Base-by-base conservation (phyloP, 2,329 filamentous ascomycete species). In the Clarireedia paspali region DNA sequence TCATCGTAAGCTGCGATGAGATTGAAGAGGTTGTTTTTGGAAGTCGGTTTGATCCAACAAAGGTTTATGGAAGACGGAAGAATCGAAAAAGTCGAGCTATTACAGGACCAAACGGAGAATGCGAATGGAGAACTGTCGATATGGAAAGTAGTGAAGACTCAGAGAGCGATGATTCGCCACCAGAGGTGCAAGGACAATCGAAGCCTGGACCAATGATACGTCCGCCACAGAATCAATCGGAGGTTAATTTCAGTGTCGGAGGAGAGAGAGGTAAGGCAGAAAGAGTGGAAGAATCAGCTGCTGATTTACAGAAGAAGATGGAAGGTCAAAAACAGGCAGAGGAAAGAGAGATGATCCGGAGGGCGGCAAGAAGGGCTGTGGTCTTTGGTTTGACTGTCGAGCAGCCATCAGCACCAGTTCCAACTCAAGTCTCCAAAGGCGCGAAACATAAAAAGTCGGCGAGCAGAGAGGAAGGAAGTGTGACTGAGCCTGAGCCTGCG, bases 181-280 rank as follows among this genome's bases (percentile, higher is more conserved):
- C 30, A 6, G 49, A 54, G 44, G 6, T n/a, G 15, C 15, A 44
- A 44, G 40, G 10, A 23, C 40, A 44, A 44, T 44, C 17, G 17
- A 38, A 27, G 5, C 38, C 14, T 1, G 56, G 56, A 26, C 53
- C 50, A 15, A 53, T 40, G n/a, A 58, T 55, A 23, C 49, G 55
- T 24, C 57, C 47, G 15, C 39, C 52, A 12, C 59, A 60, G 40
- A 47, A 55, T 3, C 38, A 40, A 30, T 56, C 56, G 12, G 45
- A 59, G 17, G 76, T 82, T 58, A 82, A 83, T 50, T 78, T 77
- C 45, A 80, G 77, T 56, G 72, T 81, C 0, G 74, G 78, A 17
- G 79, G 80, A 1, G 79, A 82, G 60, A 80, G 79, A 56, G 77
- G 79, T 0, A 69, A 73, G 59, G 76, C 77, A 5, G 80, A 82